Evolutionary conservation across 179 eudicot species (phyloP).

Genomic region (Sideroxylon spinosum): DNA sequence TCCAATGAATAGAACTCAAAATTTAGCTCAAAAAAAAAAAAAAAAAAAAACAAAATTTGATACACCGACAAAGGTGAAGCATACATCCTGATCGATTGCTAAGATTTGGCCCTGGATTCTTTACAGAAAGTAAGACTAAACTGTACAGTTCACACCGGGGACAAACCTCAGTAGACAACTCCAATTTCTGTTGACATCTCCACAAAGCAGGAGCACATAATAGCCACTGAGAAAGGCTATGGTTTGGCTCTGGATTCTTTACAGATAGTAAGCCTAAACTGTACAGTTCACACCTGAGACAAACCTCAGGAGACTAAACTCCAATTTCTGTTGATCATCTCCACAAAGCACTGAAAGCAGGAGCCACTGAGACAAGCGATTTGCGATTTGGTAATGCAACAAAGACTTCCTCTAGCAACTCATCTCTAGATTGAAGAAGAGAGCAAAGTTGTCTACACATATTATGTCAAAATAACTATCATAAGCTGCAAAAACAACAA

Average conservation of each 20-base stretch:
- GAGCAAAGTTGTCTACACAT: conserved; percentile 11
- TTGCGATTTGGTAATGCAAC: background rate
- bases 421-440: background rate
- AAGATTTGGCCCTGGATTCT: conserved; percentile 4
- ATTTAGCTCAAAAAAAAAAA: background rate
- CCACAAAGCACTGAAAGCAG: background rate
- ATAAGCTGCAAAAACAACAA: conserved; percentile 23
- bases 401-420: background rate
- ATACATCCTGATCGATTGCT: conserved; percentile 11
- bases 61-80: background rate
- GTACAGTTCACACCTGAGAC: conserved; percentile 8
- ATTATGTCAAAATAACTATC: conserved; percentile 7
- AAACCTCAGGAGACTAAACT: conserved; percentile 7
- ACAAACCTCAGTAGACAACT: conserved; percentile 1
- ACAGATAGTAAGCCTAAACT: conserved; percentile 8
- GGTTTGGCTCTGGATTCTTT: conserved; percentile 7
- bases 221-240: background rate
- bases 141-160: conserved; percentile 13
- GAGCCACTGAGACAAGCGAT: background rate
- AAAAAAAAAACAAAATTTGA: conserved; percentile 1
- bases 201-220: conserved; percentile 3
- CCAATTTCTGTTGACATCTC: conserved; percentile 6
- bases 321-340: conserved; percentile 7
- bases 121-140: conserved; percentile 7
- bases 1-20: background rate